Evolutionary conservation across 192 early-diverging fungal species (phyloP), one percentile per base, ranked within the genome.

Genomic region (Umbelopsis ramanniana): DNA sequence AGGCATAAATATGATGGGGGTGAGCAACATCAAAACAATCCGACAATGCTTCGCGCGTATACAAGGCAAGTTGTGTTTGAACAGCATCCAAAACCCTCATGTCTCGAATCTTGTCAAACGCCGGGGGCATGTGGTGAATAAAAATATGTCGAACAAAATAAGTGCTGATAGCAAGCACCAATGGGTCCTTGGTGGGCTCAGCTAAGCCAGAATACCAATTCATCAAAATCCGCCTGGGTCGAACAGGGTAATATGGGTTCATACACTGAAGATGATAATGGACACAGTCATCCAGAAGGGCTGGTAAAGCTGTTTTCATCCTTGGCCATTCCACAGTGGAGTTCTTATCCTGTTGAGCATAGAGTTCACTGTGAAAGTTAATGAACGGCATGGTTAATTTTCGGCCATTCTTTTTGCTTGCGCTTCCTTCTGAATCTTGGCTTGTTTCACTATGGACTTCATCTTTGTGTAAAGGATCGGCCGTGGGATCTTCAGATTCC

Each of bases 181-280:
- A 45, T 1, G 74, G 68, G 33, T 75, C 74, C 19, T 46, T 75
- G 5, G 66, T 24, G 7, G 74, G 74, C 19, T 75, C 74, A 11
- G n/a, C 74, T 26, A 75, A 38, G 9, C 68, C 55, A 11, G 74
- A 69, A 52, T 75, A 75, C 74, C 74, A 75, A 24, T 68, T 37
- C 33, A 75, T 48, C 6, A 75, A 55, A 17, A 50, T 17, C 9
- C 67, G 26, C 9, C 67, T 46, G 22, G 74, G 74, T 23, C 50
- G 53, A 3, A 75, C 69, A n/a, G 74, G 67, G 40, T 52, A 75
- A 22, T 75, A 75, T 21, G 67, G 74, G 45, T 75, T 75, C 74
- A 75, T 75, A 33, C 74, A 75, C 4, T 67, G 47, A 8, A 75
- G 38, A 43, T 54, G 52, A 21, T 60, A 68, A 15, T 70, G 74